Evolutionary conservation across 2,329 filamentous ascomycete genomes (phyloP).

Genomic region (Colletotrichum noveboracense): DNA sequence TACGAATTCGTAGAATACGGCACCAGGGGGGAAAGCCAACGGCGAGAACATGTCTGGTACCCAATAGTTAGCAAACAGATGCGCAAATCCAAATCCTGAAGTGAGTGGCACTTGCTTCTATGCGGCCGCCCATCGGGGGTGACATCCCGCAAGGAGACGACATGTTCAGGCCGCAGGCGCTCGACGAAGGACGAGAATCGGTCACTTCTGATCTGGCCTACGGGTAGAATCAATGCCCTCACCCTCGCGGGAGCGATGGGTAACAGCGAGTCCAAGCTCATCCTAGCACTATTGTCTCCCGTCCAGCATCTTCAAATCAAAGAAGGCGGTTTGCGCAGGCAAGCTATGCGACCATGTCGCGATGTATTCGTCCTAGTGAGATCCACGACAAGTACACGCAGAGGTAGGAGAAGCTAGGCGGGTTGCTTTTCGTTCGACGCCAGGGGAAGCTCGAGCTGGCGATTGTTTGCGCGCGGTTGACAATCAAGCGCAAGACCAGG

Average conservation of each 20-base stretch:
- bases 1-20: slow-evolving; percentile 86
- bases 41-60: slow-evolving; percentile 88
- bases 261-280: slow-evolving; percentile 88
- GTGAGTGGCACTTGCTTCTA: slow-evolving; percentile 67
- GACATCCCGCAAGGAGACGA: slow-evolving; percentile 85
- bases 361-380: neutral
- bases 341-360: slow-evolving; percentile 18
- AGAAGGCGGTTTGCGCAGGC: neutral
- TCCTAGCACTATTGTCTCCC: slow-evolving; percentile 57
- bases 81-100: neutral
- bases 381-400: neutral
- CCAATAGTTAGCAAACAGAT: neutral
- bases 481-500: neutral
- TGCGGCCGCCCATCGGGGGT: slow-evolving; percentile 84
- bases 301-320: slow-evolving; percentile 23
- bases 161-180: slow-evolving; percentile 78
- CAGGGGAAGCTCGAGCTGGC: neutral
- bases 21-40: slow-evolving; percentile 82
- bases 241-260: slow-evolving; percentile 92
- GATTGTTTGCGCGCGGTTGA: neutral
- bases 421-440: neutral
- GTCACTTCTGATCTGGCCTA: slow-evolving; percentile 83
- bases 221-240: slow-evolving; percentile 83
- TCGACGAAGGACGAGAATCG: slow-evolving; percentile 81
- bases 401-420: slow-evolving; percentile 2